phyloP scores from a whole-genome alignment of 306 rosid species.

The Fragaria ananassa region DNA sequence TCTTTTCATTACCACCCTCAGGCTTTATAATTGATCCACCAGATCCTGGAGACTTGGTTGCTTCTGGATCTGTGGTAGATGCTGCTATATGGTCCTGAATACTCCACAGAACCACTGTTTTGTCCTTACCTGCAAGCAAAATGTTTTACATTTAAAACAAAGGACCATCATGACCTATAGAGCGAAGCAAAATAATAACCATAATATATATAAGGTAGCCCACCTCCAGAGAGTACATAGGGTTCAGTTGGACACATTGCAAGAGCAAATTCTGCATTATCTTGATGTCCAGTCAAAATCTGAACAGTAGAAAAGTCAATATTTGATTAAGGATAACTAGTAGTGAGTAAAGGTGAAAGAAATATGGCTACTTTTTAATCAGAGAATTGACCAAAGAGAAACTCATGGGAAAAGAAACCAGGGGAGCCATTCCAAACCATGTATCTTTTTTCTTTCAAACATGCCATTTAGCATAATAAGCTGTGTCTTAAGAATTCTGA shows the following conservation, averaged over 20 bases:
- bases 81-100: slow-evolving; percentile 90
- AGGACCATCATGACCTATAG: not conserved
- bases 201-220: slow-evolving; percentile 3
- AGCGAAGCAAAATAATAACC: not conserved
- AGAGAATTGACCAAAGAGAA: not conserved
- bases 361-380: not conserved
- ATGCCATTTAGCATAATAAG: not conserved
- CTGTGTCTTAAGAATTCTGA: not conserved
- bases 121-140: slow-evolving; percentile 78
- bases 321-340: not conserved
- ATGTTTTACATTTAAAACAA: not conserved
- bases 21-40: slow-evolving; percentile 76
- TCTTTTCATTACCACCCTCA: slow-evolving; percentile 73
- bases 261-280: slow-evolving; percentile 99
- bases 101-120: slow-evolving; percentile 95
- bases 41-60: slow-evolving; percentile 49
- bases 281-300: slow-evolving; percentile 97
- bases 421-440: not conserved
- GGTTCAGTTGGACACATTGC: slow-evolving; percentile 99
- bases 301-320: slow-evolving; percentile 27
- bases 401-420: not conserved
- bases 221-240: slow-evolving; percentile 97
- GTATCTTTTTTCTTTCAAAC: not conserved
- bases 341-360: slow-evolving; percentile 13
- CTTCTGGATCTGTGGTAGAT: slow-evolving; percentile 53